These are phyloP conservation scores for Lolium multiflorum DNA, from an alignment of 176 grass and related monocot genomes.

Conservation along the genomic window DNA sequence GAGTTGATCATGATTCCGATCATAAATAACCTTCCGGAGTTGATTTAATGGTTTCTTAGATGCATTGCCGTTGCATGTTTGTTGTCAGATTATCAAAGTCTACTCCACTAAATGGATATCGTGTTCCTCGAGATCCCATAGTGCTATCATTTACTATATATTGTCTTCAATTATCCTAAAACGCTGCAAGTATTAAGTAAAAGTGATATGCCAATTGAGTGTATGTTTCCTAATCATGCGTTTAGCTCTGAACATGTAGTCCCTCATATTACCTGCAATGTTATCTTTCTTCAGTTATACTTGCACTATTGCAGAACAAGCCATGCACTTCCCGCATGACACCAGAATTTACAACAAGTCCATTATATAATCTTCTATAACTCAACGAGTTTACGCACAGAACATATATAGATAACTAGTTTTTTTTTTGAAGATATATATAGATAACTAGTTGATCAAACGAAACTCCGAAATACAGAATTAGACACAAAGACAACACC, in stretches of 20 bases:
- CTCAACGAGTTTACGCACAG: background rate
- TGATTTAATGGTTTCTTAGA: background rate
- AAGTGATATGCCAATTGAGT: background rate
- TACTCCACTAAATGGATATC: background rate
- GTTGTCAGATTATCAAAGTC: background rate
- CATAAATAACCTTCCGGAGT: background rate
- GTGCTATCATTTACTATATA: background rate
- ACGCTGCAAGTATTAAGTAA: conserved; percentile 1
- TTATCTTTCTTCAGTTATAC: no score
- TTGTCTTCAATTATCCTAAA: background rate
- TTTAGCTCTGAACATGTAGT: no score
- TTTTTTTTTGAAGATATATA: no score
- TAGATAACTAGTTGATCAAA: conserved; percentile 13
- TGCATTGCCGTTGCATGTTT: background rate
- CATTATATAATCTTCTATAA: background rate
- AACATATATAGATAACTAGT: conserved; percentile 1
- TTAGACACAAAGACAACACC: background rate
- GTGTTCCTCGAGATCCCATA: conserved; percentile 7
- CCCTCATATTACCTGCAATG: no score
- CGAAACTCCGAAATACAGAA: background rate
- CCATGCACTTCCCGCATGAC: background rate
- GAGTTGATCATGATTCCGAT: background rate
- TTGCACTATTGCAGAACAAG: background rate
- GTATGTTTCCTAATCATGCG: background rate
- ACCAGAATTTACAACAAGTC: conserved; percentile 3